phyloP scores from a whole-genome alignment of 495 filamentous ascomycete genomes.

The Podospora fimiseda region DNA sequence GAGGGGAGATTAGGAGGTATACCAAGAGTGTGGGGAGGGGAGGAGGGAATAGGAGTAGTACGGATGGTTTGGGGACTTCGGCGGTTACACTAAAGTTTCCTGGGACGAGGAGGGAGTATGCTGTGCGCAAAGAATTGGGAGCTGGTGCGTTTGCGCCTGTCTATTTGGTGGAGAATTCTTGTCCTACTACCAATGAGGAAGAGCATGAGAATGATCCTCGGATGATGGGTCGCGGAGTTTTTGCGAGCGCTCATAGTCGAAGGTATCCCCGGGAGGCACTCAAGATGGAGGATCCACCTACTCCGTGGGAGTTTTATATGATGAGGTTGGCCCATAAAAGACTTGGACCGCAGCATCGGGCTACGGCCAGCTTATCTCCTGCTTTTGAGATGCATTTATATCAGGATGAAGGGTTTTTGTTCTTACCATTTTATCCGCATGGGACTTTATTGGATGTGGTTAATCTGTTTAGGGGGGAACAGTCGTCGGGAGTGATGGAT shows the following conservation, averaged over 20 bases:
- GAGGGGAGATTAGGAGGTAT: conserved; percentile 71
- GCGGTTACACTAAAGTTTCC: conserved; percentile 62
- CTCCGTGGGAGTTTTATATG: conserved; percentile 94
- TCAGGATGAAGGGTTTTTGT: conserved; percentile 71
- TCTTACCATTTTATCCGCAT: conserved; percentile 82
- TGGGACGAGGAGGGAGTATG: conserved; percentile 55
- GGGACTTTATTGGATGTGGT: conserved; percentile 90
- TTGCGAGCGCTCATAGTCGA: conserved; percentile 35
- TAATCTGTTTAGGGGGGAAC: conserved; percentile 72
- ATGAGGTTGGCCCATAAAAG: conserved; percentile 74
- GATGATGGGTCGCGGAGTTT: conserved; percentile 45
- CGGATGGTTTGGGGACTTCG: conserved; percentile 53
- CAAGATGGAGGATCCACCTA: conserved; percentile 83
- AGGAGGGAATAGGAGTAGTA: conserved; percentile 49
- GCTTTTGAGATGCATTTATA: conserved; percentile 87
- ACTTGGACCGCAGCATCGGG: conserved; percentile 58
- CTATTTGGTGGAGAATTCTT: conserved; percentile 73
- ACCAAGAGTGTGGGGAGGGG: conserved; percentile 60
- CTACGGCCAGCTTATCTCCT: conserved; percentile 65
- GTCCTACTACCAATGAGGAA: conserved; percentile 39
- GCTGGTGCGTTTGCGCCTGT: conserved; percentile 92
- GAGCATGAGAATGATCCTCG: conserved; percentile 40
- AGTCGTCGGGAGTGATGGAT: conserved; percentile 69
- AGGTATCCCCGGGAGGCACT: conserved; percentile 69
- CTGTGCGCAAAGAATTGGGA: conserved; percentile 80